Evolutionary conservation across 2,329 filamentous ascomycete species (phyloP).

Genomic region (Nemania serpens): DNA sequence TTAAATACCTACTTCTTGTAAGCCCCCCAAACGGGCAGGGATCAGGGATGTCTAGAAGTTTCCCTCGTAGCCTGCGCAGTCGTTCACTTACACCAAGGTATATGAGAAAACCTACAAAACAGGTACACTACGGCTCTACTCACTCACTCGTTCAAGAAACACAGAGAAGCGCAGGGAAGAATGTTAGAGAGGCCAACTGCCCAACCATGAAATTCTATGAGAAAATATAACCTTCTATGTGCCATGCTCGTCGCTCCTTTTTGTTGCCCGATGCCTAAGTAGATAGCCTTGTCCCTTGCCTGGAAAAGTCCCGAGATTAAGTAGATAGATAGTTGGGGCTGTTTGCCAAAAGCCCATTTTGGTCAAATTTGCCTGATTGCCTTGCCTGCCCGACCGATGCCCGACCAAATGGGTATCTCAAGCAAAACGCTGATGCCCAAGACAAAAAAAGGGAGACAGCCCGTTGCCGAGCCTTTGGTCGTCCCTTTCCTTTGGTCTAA

Average conservation of each 20-base stretch:
- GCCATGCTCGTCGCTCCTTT: background rate
- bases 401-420: constrained; percentile 13
- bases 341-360: constrained; percentile 1
- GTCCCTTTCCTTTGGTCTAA: constrained; percentile 19
- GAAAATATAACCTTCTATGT: constrained; percentile 17
- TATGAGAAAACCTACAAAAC: no score
- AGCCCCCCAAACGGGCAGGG: background rate
- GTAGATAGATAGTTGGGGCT: background rate
- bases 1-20: no score
- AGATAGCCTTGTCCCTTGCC: no score
- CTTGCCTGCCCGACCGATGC: constrained; percentile 18
- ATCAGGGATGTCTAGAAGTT: background rate
- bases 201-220: constrained; percentile 13
- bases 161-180: background rate
- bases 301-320: no score
- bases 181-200: constrained; percentile 6
- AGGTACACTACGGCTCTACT: no score
- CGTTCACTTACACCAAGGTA: no score
- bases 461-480: constrained; percentile 16
- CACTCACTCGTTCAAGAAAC: no score
- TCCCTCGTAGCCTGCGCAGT: no score
- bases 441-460: constrained; percentile 4
- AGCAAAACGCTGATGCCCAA: constrained; percentile 15
- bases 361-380: no score
- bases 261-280: no score